Base-by-base conservation (phyloP, 2,329 filamentous ascomycete genomes). In the Macrophomina phaseolina region DNA sequence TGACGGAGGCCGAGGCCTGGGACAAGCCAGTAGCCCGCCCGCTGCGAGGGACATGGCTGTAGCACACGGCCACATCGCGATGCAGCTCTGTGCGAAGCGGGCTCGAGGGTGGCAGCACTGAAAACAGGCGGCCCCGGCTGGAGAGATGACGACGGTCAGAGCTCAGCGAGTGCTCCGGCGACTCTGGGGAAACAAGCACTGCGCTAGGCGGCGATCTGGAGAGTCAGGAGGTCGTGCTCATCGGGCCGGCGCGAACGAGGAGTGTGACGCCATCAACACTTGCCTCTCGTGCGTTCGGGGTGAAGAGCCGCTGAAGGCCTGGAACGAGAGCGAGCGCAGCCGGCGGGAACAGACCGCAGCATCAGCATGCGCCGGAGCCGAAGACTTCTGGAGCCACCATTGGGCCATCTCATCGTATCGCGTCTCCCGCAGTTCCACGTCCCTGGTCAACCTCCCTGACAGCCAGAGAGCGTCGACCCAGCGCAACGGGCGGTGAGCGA, bases 101-200 rank as follows among this genome's bases (percentile, higher is more conserved):
- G 30, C 28, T 53, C 6, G 49, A 53, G 49, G 12, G 49, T 16
- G 30, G 49, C 28, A 16, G 28, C 32, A 12, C 28, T 34, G 30
- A 16, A 14, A 23, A 36, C 49, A 34, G 12, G 40, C 40, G 40
- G 12, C 40, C 40, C 9, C 14, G 8, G 14, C 40, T 45, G 18
- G 18, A 18, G 18, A 18, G 18, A 18, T 18, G 40, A 45, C 9
- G 49, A 58, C n/a, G 53, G 23, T 14, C 36, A 45, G 2, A 18
- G 6, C n/a, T 7, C 16, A 49, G 46, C 40, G 40, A 14, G 12
- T 45, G 34, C 5, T 9, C 45, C 14, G 14, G 18, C 18, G 18
- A n/a, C 53, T 40, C 36, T 46, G 55, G 40, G 55, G 55, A 60
- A 60, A 46, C 55, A 60, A 60, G 55, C 55, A 60, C 40, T 23